Evolutionary conservation across 2,329 filamentous ascomycete species (phyloP).

Genomic region (Claviceps paspali): DNA sequence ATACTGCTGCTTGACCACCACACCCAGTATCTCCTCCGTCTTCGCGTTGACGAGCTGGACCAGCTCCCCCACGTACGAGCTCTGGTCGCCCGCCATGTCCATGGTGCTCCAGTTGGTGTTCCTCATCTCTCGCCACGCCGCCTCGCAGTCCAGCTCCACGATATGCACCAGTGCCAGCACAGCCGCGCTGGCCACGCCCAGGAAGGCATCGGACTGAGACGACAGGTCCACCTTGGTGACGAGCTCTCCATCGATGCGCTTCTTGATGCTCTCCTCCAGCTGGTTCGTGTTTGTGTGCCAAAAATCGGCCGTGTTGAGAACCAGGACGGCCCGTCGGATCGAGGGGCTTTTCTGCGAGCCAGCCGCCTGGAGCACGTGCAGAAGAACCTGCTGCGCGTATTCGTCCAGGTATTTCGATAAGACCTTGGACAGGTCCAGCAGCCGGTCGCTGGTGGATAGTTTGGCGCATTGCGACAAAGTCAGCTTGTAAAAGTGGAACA

Average conservation of each 20-base stretch:
- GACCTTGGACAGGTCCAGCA: constrained; percentile 71
- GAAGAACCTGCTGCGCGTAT: constrained; percentile 83
- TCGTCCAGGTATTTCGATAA: constrained; percentile 90
- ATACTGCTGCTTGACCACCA: constrained; percentile 84
- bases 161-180: constrained; percentile 72
- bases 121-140: constrained; percentile 90
- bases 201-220: constrained; percentile 85
- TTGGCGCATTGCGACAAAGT: constrained; percentile 91
- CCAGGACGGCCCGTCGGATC: constrained; percentile 65
- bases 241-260: constrained; percentile 69
- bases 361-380: constrained; percentile 49
- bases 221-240: constrained; percentile 70
- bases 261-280: constrained; percentile 86
- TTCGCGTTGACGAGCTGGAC: constrained; percentile 56
- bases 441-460: constrained; percentile 73
- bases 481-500: constrained; percentile 93
- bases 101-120: constrained; percentile 92
- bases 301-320: constrained; percentile 94
- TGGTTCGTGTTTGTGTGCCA: constrained; percentile 90
- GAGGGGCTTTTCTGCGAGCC: constrained; percentile 35
- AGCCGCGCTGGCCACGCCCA: constrained; percentile 82
- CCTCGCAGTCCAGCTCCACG: constrained; percentile 70
- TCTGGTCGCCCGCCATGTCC: constrained; percentile 86
- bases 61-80: constrained; percentile 76
- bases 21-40: constrained; percentile 56